Base-by-base conservation (phyloP, 305 asterid species). In the Fraxinus greggii region DNA sequence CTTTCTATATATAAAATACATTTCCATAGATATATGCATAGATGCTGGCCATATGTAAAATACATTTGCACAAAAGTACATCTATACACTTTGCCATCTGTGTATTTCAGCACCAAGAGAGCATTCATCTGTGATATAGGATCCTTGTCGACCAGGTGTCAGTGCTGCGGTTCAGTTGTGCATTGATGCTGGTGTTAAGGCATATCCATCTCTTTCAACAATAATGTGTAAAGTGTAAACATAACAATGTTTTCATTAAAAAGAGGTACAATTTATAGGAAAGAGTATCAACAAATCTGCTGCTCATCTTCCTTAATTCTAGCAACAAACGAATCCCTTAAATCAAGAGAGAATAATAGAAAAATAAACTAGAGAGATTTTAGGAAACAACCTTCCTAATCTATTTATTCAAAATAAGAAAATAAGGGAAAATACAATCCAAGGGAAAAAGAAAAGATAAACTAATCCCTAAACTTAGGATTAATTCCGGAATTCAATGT, bases 71-170 rank as follows among this genome's bases (percentile, higher is more conserved):
- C 26, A 61, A 23, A 0, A 63, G 33, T 63, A 63, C 32, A 24
- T 23, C 72, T 63, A 26, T 3, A 24, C 32, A 12, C 32, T 63
- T 48, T 24, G 35, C 35, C 32, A 63, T 23, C n/a, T 23, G 35
- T 21, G 32, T 21, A 61, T 61, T 28, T 13, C 23, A 6, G 8
- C 79, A 65, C 79, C 86, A 80, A 74, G 70, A 75, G 76, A 79
- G 79, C 69, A 13, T 33, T 31, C 31, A 3, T 81, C 74, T 80
- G 54, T 81, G 54, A 31, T 86, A 81, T 86, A 95, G 99, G 99
- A 97, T 90, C 98, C 99, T 83, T 94, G 98, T 83, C 95, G 98
- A 15, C 88, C 92, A 36, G 91, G 97, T 69, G 99, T 94, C 51
- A 88, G 86, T 86, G 92, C 89, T 12, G 93, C 99, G 24, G 99